Percentiles rank a stretch among this genome's conserved stretches.
These are phyloP conservation scores for Pichia sp. DNA, from an alignment of 1,139 yeast genomes.

Conservation along the genomic window DNA sequence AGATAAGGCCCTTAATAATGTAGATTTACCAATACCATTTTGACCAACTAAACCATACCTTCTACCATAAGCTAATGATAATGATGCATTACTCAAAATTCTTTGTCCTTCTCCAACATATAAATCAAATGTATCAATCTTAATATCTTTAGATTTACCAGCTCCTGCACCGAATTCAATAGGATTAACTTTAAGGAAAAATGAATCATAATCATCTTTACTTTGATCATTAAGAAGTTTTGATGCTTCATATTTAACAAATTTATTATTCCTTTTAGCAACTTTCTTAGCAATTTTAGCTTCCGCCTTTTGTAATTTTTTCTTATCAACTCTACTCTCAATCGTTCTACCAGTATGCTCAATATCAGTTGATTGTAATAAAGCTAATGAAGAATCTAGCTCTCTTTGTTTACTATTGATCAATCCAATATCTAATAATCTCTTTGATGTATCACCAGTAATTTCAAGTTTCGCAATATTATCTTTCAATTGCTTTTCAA, in stretches of 20 bases:
- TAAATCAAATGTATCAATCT: constrained; percentile 84
- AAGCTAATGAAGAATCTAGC: constrained; percentile 61
- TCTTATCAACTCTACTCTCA: constrained; percentile 91
- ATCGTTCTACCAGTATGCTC: constrained; percentile 88
- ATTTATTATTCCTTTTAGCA: constrained; percentile 84
- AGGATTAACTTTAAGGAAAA: constrained; percentile 92
- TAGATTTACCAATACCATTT: constrained; percentile 99
- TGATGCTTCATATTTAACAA: constrained; percentile 89
- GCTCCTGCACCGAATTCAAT: constrained; percentile 84
- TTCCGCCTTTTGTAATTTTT: constrained; percentile 95
- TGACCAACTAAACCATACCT: constrained; percentile 97
- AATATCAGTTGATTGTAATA: constrained; percentile 74
- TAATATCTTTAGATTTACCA: constrained; percentile 92
- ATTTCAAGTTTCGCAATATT: constrained; percentile 59
- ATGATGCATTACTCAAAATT: constrained; percentile 79
- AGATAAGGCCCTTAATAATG: constrained; percentile 80
- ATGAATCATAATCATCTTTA: constrained; percentile 81
- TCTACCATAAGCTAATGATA: constrained; percentile 84
- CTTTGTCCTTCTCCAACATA: constrained; percentile 95
- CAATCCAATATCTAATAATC: constrained; percentile 64
- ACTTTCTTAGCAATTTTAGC: constrained; percentile 93
- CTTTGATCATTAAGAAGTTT: constrained; percentile 60
- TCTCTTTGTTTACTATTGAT: constrained; percentile 64
- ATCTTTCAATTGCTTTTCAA: constrained; percentile 52
- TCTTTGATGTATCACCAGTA: constrained; percentile 77